Evolutionary conservation across 495 filamentous ascomycete genomes (phyloP), one percentile per base, ranked within the genome.

Genomic region (Thermothielavioides terrestris): DNA sequence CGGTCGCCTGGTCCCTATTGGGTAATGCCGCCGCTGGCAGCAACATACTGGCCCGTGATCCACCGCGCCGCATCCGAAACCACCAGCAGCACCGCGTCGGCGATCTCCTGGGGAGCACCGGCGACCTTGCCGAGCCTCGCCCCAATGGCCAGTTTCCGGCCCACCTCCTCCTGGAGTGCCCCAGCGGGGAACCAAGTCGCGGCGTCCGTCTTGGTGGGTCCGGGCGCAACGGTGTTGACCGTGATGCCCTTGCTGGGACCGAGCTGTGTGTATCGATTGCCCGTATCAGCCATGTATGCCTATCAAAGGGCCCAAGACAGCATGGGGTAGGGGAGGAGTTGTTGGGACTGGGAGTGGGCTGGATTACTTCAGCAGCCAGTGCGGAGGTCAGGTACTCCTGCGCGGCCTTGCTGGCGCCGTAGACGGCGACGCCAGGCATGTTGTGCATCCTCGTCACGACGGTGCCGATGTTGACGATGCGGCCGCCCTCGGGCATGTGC

Each of bases 41-140:
- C 40, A 21, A 42, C 31, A n/a, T 42, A 42, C 40, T 42, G 40
- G 8, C 40, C 40, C 8, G 40, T 42, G 17, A 42, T 42, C 40
- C 40, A 42, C 26, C 40, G 10, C 26, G 40, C 40, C 1, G 40
- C 40, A 21, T 42, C 40, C 15, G 40, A 42, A 3, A 42, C 40
- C 40, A 42, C 40, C 40, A 42, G 8, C 40, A 42, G 31, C 6
- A 42, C 40, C 3, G 40, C 40, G 14, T 42, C 40, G 7, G 40
- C 26, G 9, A 42, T 17, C 7, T 42, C 40, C 26, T 42, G 15
- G 1, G 40, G 25, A 6, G 28, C 25, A 1, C 40, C 40, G 1
- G 40, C 25, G n/a, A 30, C 40, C 17, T 10, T 42, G 10, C 40
- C 40, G 7, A 42, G 17, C 26, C 40, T 28, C 1, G 40, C 15